A percentile compares a stretch with the other conserved stretches of the same genome.
These are phyloP conservation scores for Ogataea trehaloabstinens DNA, from an alignment of 805 yeast genomes.

Conservation along the genomic window DNA sequence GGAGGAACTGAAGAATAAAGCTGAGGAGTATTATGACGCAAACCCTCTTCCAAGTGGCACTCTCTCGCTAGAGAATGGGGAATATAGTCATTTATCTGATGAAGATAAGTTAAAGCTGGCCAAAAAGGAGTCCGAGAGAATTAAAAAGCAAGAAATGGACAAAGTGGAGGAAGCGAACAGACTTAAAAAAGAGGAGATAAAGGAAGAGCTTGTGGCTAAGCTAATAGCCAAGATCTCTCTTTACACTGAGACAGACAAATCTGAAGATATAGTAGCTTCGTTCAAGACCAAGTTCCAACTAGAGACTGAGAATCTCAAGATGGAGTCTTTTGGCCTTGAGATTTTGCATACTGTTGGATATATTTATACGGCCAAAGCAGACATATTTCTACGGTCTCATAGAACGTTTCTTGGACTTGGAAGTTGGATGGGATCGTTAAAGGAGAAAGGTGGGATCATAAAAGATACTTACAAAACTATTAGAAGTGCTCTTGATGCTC, in stretches of 20 bases:
- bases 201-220: constrained; percentile 47
- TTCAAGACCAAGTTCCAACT: constrained; percentile 50
- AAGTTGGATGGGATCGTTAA: constrained; percentile 74
- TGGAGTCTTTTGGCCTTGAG: constrained; percentile 95
- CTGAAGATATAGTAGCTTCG: constrained; percentile 56
- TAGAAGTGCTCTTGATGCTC: constrained; percentile 86
- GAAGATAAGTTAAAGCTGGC: constrained; percentile 30
- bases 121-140: constrained; percentile 30
- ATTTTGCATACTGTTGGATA: constrained; percentile 79
- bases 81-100: constrained; percentile 16
- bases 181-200: constrained; percentile 53
- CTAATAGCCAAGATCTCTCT: constrained; percentile 46
- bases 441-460: constrained; percentile 79
- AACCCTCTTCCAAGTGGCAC: constrained; percentile 31
- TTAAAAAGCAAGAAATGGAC: constrained; percentile 53
- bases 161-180: constrained; percentile 76
- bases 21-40: constrained; percentile 50
- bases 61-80: constrained; percentile 27
- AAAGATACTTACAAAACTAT: constrained; percentile 82
- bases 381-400: constrained; percentile 68
- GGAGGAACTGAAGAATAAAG: constrained; percentile 32
- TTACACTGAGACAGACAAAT: constrained; percentile 57
- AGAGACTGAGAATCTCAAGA: constrained; percentile 78
- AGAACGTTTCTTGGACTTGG: constrained; percentile 80
- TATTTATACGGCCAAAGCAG: constrained; percentile 72